A percentile compares a stretch with the other conserved stretches of the same genome.
phyloP scores from a whole-genome alignment of 345 rosid species.

The Pseudoturritis turrita region DNA sequence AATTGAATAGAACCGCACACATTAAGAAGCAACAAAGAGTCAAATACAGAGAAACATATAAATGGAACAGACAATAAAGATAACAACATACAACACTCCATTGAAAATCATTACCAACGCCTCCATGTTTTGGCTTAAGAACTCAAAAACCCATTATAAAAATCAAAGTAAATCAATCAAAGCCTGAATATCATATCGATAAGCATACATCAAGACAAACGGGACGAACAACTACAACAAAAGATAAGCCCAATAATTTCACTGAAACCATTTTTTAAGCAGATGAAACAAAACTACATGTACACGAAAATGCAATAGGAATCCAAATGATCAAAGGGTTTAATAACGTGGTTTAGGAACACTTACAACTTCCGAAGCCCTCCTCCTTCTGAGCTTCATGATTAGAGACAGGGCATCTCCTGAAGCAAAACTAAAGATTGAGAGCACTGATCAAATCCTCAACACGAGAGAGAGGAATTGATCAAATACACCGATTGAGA shows the following conservation, averaged over 20 bases:
- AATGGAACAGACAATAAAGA: not conserved
- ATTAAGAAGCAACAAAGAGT: not conserved
- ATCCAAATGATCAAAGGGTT: constrained; percentile 3
- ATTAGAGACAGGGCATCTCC: constrained; percentile 51
- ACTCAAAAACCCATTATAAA: not conserved
- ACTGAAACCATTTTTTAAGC: no score
- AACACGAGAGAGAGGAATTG: constrained; percentile 37
- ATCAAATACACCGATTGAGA: constrained; percentile 26
- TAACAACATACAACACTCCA: not conserved
- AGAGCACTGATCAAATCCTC: constrained; percentile 49
- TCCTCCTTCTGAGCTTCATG: constrained; percentile 80
- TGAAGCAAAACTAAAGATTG: constrained; percentile 8
- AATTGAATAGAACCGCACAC: not conserved
- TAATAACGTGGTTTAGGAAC: not conserved
- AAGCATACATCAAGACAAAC: not conserved
- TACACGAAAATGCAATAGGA: constrained; percentile 4
- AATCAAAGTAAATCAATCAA: not conserved
- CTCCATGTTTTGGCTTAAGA: not conserved
- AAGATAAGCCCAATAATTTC: no score
- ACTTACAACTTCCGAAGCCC: constrained; percentile 84
- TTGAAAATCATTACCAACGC: not conserved
- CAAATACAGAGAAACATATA: not conserved
- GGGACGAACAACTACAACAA: not conserved
- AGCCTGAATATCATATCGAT: not conserved
- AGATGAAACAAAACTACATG: not conserved